These are phyloP conservation scores for Puccinellia tenuiflora DNA, from an alignment of 176 grass and related monocot genomes.

Conservation along the genomic window DNA sequence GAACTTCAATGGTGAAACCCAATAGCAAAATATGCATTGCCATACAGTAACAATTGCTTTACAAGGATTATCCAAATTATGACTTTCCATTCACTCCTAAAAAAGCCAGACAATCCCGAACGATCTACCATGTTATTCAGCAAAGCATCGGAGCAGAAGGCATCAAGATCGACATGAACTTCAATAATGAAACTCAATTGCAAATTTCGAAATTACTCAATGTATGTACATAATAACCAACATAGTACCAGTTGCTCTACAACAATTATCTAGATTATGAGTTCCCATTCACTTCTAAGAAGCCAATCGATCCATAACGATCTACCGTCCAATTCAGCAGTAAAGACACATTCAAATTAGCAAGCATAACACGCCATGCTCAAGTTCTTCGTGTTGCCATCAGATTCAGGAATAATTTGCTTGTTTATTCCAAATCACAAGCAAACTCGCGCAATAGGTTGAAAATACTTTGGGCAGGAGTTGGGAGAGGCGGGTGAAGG, in stretches of 20 bases:
- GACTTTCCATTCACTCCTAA: neutral
- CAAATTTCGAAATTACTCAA: too few species aligned
- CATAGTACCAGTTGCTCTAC: too few species aligned
- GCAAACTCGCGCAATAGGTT: neutral
- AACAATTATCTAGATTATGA: too few species aligned
- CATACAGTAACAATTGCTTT: neutral
- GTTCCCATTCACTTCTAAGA: neutral
- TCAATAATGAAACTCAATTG: neutral
- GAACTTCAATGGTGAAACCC: neutral
- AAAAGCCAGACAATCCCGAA: neutral
- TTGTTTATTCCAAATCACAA: neutral
- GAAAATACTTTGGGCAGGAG: slow-evolving; percentile 46
- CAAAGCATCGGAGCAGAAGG: neutral
- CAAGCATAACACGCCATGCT: neutral
- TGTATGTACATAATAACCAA: too few species aligned
- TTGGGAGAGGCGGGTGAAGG: slow-evolving; percentile 36
- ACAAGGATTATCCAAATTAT: neutral
- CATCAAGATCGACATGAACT: neutral
- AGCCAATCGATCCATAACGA: too few species aligned
- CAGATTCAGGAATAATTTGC: neutral
- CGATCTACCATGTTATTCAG: neutral
- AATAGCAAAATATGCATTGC: neutral
- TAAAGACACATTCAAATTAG: neutral
- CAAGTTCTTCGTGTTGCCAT: neutral
- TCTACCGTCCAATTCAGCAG: neutral